Percentiles rank a stretch among this genome's conserved stretches.
phyloP scores from a whole-genome alignment of 129 eudicot genomes.

The Flaveria linearis region DNA sequence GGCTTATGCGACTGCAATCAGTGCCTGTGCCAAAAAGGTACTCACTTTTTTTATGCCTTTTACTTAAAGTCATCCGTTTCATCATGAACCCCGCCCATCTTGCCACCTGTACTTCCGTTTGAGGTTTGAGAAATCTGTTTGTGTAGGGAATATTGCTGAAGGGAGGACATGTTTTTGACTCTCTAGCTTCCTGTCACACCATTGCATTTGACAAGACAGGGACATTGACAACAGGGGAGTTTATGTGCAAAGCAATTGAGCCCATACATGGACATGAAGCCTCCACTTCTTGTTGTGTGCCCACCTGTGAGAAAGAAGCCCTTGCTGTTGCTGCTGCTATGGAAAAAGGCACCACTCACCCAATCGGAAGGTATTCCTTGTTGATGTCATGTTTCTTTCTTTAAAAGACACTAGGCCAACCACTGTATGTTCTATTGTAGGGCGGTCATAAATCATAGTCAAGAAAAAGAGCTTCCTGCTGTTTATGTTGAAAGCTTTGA shows the following conservation, averaged over 20 bases:
- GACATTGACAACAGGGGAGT: conserved; percentile 94
- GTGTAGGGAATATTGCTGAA: conserved; percentile 90
- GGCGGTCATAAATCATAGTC: conserved; percentile 95
- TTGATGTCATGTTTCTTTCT: background rate
- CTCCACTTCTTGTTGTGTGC: conserved; percentile 71
- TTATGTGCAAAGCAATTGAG: conserved; percentile 91
- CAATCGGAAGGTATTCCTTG: conserved; percentile 79
- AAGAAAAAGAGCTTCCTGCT: conserved; percentile 88
- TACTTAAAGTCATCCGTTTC: background rate
- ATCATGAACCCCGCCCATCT: background rate
- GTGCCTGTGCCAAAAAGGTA: conserved; percentile 99
- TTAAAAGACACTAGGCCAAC: background rate
- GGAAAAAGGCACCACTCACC: conserved; percentile 99
- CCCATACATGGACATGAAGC: conserved; percentile 86
- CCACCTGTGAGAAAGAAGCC: conserved; percentile 95
- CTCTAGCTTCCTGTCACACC: conserved; percentile 81
- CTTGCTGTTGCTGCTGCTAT: conserved; percentile 99
- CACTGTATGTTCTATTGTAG: conserved; percentile 41
- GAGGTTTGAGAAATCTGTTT: conserved; percentile 25
- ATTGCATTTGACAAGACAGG: conserved; percentile 99
- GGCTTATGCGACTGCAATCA: conserved; percentile 96
- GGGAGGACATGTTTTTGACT: conserved; percentile 95
- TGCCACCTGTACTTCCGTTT: conserved; percentile 3
- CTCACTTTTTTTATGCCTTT: background rate
- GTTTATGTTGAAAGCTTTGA: conserved; percentile 90